Evolutionary conservation across 2,329 filamentous ascomycete species (phyloP), one percentile per base, ranked within the genome.

Genomic region (Mariannaea sp.): DNA sequence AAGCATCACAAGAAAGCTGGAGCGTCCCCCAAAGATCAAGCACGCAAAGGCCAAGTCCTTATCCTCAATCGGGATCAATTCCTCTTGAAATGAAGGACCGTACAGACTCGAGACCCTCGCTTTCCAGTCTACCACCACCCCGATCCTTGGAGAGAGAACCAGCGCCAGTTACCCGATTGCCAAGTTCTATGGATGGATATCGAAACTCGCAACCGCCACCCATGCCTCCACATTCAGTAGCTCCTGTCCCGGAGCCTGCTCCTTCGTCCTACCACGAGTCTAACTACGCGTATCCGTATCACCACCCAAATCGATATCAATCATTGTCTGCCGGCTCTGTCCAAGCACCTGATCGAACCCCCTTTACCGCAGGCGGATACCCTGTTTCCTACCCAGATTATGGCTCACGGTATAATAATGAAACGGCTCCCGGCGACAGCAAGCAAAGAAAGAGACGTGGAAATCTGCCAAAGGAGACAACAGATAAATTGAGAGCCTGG

Each of bases 381-480:
- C 68, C 68, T 16, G 65, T 70, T 2, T 72, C 71, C 16, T 77
- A 75, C 46, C 73, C 71, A 13, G 75, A 80, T 26, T 76, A 74
- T 55, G 12, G 10, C 5, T 70, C 74, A 59, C 73, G 74, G 10
- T 73, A 74, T 14, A 72, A 74, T 14, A 72, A 73, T 17, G 74
- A 78, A 3, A 68, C 75, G 43, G 70, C 73, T n/a, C 59, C 66
- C 10, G 72, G 68, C 2, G 80, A 82, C 51, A 73, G 67, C 53
- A 83, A 80, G 68, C 78, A 78, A 60, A 75, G 83, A 26, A 86
- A 84, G 69, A 80, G 91, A 46, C 81, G 92, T 32, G 92, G 92
- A 1, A 96, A 96, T 66, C 78, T 96, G 3, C 92, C 92, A n/a
- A 95, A 95, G 68, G 88, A 92, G 49, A 90, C 90, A 0, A 96